Evolutionary conservation across 106 monocot species (phyloP), one percentile per base, ranked within the genome.

Genomic region (Dioscorea dumetorum): DNA sequence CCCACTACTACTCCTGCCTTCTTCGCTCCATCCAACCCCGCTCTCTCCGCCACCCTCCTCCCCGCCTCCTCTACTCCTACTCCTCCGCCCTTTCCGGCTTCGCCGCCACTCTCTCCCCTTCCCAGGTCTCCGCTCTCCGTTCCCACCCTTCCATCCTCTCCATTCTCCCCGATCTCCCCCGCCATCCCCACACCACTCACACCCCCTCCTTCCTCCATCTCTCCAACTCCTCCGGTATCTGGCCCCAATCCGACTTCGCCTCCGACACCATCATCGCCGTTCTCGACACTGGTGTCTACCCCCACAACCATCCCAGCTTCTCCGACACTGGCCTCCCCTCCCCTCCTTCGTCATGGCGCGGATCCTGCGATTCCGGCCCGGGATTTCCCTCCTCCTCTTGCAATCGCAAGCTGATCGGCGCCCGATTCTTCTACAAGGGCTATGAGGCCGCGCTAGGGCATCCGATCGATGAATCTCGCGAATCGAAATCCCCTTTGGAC

Each of bases 201-300:
- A 68, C 92, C 41, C 89, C 92, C 23, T 48, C 70, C 52, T 92
- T 99, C 71, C 87, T 99, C 67, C 81, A 63, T 57, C 80, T 97
- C 48, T 71, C 91, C 54, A n/a, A 77, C 33, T 22, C 61, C 73
- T 64, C 81, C 57, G 88, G 86, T 34, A 64, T 91, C 68, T 91
- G 86, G 82, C 88, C 95, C 31, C 53, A 64, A 62, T 86, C 79
- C 48, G 67, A 78, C 49, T 80, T 59, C 65, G 86, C 86, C 33
- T 77, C 82, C 21, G 80, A 82, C 57, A 74, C 72, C 52, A 67
- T 88, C 61, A 64, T 90, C 48, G 85, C 75, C 63, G 76, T 85
- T 20, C 77, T 85, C 53, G 90, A 90, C 78, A 85, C 83, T 13
- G 90, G 81, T 48, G 83, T 90, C 75, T 76, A 77, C 74, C 79